Evolutionary conservation across 805 yeast genomes (phyloP).

Genomic region (Ogataea ganodermae): DNA sequence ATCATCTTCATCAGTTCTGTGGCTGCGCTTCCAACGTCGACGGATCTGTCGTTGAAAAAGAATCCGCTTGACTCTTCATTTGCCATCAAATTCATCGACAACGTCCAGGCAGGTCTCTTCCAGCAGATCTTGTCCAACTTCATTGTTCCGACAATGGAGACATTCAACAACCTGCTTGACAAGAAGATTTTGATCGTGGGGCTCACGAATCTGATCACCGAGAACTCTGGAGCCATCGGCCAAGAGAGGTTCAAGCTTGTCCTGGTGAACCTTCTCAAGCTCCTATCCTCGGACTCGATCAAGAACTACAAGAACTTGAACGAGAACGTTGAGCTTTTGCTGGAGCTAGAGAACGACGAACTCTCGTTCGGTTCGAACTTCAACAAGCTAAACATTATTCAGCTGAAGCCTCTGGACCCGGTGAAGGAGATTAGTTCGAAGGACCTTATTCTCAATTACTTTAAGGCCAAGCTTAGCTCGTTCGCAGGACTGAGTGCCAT

Average conservation of each 20-base stretch:
- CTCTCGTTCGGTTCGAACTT: slow-evolving; percentile 82
- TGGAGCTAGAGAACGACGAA: slow-evolving; percentile 59
- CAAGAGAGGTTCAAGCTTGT: slow-evolving; percentile 43
- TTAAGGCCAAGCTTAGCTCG: slow-evolving; percentile 27
- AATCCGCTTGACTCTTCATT: slow-evolving; percentile 42
- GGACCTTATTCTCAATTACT: slow-evolving; percentile 36
- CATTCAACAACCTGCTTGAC: slow-evolving; percentile 44
- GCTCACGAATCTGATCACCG: slow-evolving; percentile 44
- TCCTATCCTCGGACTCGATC: slow-evolving; percentile 37
- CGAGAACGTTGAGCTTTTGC: slow-evolving; percentile 49
- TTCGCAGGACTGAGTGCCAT: slow-evolving; percentile 20
- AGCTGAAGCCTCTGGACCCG: slow-evolving; percentile 70
- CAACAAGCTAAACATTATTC: slow-evolving; percentile 69
- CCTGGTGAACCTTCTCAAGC: slow-evolving; percentile 43
- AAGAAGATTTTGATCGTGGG: slow-evolving; percentile 53
- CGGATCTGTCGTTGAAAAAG: slow-evolving; percentile 26
- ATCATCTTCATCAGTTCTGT: slow-evolving; percentile 56
- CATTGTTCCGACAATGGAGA: slow-evolving; percentile 50
- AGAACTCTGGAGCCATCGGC: slow-evolving; percentile 42
- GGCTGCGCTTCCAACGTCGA: slow-evolving; percentile 25
- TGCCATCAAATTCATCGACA: slow-evolving; percentile 64
- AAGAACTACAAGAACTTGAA: slow-evolving; percentile 35
- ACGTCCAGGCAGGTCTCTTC: slow-evolving; percentile 65
- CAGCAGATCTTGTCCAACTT: slow-evolving; percentile 50
- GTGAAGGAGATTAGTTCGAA: slow-evolving; percentile 46